Conservation (phyloP, 208 protist genomes). For the Leptomonas seymouri region DNA sequence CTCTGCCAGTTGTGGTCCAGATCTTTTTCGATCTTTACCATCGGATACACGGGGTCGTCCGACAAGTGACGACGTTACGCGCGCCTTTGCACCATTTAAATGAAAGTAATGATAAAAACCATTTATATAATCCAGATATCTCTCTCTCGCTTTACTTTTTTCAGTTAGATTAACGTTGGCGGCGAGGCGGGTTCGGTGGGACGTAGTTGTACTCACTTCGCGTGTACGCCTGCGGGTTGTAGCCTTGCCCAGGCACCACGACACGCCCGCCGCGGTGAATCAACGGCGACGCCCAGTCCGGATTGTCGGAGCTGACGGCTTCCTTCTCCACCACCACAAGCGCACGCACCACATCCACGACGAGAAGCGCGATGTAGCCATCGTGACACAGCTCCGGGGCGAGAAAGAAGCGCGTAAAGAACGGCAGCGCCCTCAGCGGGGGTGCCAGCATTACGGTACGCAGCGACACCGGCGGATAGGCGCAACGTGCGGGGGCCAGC, state of each 20-base stretch:
- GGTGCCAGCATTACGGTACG: constrained; percentile 10
- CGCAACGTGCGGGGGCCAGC: not conserved
- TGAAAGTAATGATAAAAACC: not conserved
- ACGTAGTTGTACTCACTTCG: constrained; percentile 40
- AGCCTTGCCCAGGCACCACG: constrained; percentile 45
- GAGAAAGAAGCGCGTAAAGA: constrained; percentile 71
- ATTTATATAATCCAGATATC: not conserved
- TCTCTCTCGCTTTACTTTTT: not conserved
- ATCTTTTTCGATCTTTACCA: too few species aligned
- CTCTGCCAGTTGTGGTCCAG: too few species aligned
- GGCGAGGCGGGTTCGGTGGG: constrained; percentile 13
- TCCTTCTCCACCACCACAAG: constrained; percentile 78
- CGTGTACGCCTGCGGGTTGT: constrained; percentile 50
- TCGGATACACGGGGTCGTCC: too few species aligned
- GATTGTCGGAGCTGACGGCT: constrained; percentile 36
- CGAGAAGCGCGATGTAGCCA: constrained; percentile 60
- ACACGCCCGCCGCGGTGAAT: constrained; percentile 33
- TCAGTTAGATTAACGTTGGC: constrained; percentile 8
- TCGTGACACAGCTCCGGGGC: constrained; percentile 64
- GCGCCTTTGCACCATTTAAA: too few species aligned
- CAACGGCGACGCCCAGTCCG: constrained; percentile 41
- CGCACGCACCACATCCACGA: constrained; percentile 67
- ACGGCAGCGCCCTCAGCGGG: constrained; percentile 29
- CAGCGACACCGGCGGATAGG: not conserved
- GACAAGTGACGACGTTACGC: too few species aligned